Evolutionary conservation across 2,329 filamentous ascomycete species (phyloP), one percentile per base, ranked within the genome.

Genomic region (Hymenoscyphus occultus): DNA sequence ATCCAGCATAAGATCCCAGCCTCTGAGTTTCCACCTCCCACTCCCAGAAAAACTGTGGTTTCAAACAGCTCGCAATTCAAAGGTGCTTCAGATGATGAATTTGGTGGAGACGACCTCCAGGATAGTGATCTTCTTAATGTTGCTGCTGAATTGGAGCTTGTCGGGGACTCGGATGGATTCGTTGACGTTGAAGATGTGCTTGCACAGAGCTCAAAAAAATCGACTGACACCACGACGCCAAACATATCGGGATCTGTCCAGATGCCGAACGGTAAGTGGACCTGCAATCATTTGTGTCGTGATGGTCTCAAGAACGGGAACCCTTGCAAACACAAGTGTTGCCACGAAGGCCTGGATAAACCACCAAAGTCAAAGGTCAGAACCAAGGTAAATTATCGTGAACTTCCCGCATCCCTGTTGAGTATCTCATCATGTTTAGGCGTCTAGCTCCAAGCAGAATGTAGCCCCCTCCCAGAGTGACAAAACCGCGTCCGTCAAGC

Each of bases 301-400:
- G 78, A 79, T 59, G 76, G 74, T 28, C 78, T 78, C 0, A 76
- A 75, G 65, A 74, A 75, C 48, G 79, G 80, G 4, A 78, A 77
- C 40, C 69, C 64, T 40, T 93, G 91, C 76, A 90, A 86, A 70
- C 91, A 94, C 71, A 76, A 83, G 42, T 94, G 91, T 71, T 94
- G 91, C 72, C 83, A 83, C 31, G 86, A 91, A 66, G 91, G 91
- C 0, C 73, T 90, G 19, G 86, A 90, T 42, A 91, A 87, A 67
- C 87, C 85, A 56, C 67, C 66, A 65, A 63, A 54, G 64, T 70
- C 57, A 65, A 70, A 65, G 65, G 71, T 58, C 35, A 35, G 42
- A 28, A 42, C 19, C 28, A 28, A 31, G 56, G 45, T 39, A 22
- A 19, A 28, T 39, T 13, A 51, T 19, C 10, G 22, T 28, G n/a